Evolutionary conservation across 2,329 filamentous ascomycete species (phyloP).

Genomic region (Hypomyces perniciosus): DNA sequence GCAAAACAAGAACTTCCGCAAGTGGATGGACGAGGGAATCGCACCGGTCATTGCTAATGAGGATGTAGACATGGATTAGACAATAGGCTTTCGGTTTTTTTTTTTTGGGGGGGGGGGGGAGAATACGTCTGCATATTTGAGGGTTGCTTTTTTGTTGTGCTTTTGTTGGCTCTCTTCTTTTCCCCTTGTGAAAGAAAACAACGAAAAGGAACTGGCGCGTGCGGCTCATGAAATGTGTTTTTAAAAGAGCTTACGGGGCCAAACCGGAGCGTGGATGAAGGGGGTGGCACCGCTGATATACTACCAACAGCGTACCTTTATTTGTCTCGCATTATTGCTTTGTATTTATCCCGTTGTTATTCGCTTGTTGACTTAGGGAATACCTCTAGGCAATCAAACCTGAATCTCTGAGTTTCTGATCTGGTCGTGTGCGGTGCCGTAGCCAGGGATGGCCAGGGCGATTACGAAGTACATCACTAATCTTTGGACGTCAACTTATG

Average conservation of each 20-base stretch:
- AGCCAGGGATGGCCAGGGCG: not conserved
- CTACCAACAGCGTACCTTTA: not conserved
- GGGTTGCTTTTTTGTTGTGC: conserved; percentile 15
- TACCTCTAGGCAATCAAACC: conserved; percentile 7
- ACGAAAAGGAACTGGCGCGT: not conserved
- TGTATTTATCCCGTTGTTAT: conserved; percentile 13
- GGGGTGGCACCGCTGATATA: not conserved
- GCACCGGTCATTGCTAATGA: conserved; percentile 29
- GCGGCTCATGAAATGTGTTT: not conserved
- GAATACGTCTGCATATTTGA: not conserved
- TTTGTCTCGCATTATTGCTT: conserved; percentile 7
- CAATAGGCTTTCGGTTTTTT: conserved; percentile 2
- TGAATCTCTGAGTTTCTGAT: not conserved
- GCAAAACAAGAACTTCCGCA: conserved; percentile 60
- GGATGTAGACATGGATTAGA: conserved; percentile 29
- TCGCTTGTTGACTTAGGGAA: conserved; percentile 14
- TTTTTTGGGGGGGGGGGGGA: not conserved
- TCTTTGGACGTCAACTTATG: too few relatives aligned
- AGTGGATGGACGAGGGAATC: conserved; percentile 47
- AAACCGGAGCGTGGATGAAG: not conserved
- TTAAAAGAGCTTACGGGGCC: too few relatives aligned
- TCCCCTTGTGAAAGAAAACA: conserved; percentile 11
- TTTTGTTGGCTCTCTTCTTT: conserved; percentile 14
- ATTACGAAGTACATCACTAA: not conserved
- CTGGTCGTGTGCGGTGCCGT: not conserved